A percentile compares a stretch with the other conserved stretches of the same genome.
phyloP scores from a whole-genome alignment of 495 filamentous ascomycete species.

The Penicillium arizonense region DNA sequence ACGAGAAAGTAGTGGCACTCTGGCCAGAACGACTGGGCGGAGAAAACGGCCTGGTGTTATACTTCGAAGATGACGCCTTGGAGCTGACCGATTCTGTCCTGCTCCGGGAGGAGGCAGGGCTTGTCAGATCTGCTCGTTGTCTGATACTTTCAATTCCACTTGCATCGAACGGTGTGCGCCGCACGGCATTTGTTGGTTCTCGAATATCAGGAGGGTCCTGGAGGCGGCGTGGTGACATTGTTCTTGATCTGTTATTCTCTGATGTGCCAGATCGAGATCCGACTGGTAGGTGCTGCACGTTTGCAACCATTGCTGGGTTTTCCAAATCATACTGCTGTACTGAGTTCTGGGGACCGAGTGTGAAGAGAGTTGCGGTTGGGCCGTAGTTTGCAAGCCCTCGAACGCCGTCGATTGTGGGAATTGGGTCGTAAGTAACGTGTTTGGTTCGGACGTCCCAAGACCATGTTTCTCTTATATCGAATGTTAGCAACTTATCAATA shows the following conservation, averaged over 20 bases:
- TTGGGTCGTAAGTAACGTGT: constrained; percentile 81
- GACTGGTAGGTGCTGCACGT: constrained; percentile 78
- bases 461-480: constrained; percentile 69
- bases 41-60: constrained; percentile 34
- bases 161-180: constrained; percentile 43
- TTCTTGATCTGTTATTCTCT: constrained; percentile 51
- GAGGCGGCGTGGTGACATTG: constrained; percentile 29
- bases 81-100: constrained; percentile 61
- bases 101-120: constrained; percentile 63
- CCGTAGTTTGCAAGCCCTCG: constrained; percentile 85
- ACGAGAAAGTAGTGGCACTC: constrained; percentile 47
- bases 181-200: constrained; percentile 17
- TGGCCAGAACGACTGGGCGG: constrained; percentile 42
- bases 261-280: constrained; percentile 75
- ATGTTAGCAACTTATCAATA: background rate
- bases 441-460: constrained; percentile 98
- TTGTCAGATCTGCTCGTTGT: constrained; percentile 56
- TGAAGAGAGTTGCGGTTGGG: constrained; percentile 88
- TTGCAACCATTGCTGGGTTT: constrained; percentile 73
- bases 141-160: constrained; percentile 42
- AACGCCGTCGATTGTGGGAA: constrained; percentile 81
- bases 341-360: constrained; percentile 79
- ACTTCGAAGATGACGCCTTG: constrained; percentile 45
- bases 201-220: constrained; percentile 38
- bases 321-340: constrained; percentile 95